These are phyloP conservation scores for Lipomyces starkeyi DNA, from an alignment of 805 yeast species.

Conservation along the genomic window DNA sequence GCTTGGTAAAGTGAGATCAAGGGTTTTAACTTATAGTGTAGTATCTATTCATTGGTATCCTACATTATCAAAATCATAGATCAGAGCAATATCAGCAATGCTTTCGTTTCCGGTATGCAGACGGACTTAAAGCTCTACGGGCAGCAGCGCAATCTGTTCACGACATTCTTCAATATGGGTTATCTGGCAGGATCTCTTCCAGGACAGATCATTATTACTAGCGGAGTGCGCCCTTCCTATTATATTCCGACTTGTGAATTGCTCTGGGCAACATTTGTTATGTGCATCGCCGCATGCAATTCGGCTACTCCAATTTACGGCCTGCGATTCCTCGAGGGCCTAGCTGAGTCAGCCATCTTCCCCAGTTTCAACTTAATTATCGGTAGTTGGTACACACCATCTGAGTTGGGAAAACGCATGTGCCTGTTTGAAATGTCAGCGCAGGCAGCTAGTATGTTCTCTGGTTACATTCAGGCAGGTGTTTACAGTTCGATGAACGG, in stretches of 20 bases:
- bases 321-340: constrained; percentile 68
- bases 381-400: constrained; percentile 63
- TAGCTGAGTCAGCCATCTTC: constrained; percentile 68
- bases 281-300: constrained; percentile 58
- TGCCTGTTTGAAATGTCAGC: constrained; percentile 51
- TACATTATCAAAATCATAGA: constrained; percentile 58
- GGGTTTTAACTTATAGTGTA: background rate
- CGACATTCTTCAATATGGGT: constrained; percentile 48
- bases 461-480: constrained; percentile 61
- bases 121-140: constrained; percentile 50
- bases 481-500: constrained; percentile 43
- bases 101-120: constrained; percentile 52
- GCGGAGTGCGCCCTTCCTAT: constrained; percentile 43
- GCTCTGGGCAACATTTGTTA: constrained; percentile 64
- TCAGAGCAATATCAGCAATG: constrained; percentile 58
- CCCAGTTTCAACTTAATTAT: constrained; percentile 51
- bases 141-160: constrained; percentile 55
- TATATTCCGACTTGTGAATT: constrained; percentile 62
- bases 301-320: constrained; percentile 60
- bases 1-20: no score
- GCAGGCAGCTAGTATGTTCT: constrained; percentile 55
- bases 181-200: constrained; percentile 46
- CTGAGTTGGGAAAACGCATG: constrained; percentile 53
- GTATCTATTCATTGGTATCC: constrained; percentile 14
- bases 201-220: constrained; percentile 43